Base-by-base conservation (phyloP, 306 rosid genomes). In the Quercus agrifolia region DNA sequence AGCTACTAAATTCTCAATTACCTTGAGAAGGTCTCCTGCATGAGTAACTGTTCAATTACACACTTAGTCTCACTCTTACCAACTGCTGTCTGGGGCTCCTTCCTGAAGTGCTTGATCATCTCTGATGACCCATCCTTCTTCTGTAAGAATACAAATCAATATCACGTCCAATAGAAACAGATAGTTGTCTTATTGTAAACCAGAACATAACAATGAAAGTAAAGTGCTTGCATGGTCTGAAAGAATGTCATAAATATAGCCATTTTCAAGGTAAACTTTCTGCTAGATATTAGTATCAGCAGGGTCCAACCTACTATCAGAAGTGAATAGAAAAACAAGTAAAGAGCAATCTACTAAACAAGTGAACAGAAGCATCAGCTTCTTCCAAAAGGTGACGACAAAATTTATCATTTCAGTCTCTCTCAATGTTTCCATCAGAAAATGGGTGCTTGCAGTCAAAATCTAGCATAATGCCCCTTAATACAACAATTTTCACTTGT, bases 21-120 rank as follows among this genome's bases (percentile, higher is more conserved):
- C 99, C 99, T 91, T 7, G 97, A 89, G 89, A 93, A 96, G 71
- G 93, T 89, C 85, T 91, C 97, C 79, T 85, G 88, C 94, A 82
- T 82, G 63, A 96, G 80, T 71, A 91, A 88, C 84, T 83, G 88
- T 79, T 90, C 98, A 73, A 96, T 91, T 70, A 73, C 23, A 72
- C 38, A 79, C 88, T 86, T 93, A 79, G 71, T 87, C 71, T 90
- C 83, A 56, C 73, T 81, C 82, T 82, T 86, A 74, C 81, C 82
- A 74, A 31, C 69, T 77, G 70, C 71, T 41, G 83, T 76, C 63
- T 84, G 88, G 77, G 85, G 80, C 71, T 84, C 89, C 88, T 86
- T 78, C 79, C 70, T 30, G 69, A 73, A 73, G 70, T 56, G 66
- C 74, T 59, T 63, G 67, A 78, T 73, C 74, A 82, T 70, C 56